Evolutionary conservation across 768 basidiomycete species (phyloP).

Genomic region (Pisolithus albus): DNA sequence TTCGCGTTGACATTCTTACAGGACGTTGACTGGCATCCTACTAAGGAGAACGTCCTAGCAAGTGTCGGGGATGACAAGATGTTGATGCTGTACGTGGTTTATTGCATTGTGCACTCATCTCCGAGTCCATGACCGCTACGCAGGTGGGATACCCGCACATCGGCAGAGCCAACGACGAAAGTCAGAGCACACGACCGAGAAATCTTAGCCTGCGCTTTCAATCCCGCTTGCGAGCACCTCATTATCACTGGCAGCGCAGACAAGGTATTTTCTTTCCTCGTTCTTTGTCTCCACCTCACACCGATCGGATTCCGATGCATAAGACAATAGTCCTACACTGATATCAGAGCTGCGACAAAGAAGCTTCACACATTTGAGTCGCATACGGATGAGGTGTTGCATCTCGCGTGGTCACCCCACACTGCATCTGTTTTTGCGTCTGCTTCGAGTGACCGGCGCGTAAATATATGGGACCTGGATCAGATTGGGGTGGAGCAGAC

Average conservation of each 20-base stretch:
- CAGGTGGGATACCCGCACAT: conserved; percentile 90
- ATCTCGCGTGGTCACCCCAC: conserved; percentile 93
- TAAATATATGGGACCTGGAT: conserved; percentile 92
- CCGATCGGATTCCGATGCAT: background rate
- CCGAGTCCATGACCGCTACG: background rate
- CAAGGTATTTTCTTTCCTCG: conserved; percentile 48
- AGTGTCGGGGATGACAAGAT: conserved; percentile 96
- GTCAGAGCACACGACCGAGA: conserved; percentile 86
- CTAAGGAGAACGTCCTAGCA: conserved; percentile 76
- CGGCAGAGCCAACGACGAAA: conserved; percentile 59
- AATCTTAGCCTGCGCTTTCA: conserved; percentile 88
- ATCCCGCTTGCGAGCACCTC: conserved; percentile 71
- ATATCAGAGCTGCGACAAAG: conserved; percentile 66
- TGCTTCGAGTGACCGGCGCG: conserved; percentile 85
- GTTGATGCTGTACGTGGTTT: conserved; percentile 73
- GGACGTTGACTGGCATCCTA: conserved; percentile 96
- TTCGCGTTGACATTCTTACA: conserved; percentile 24
- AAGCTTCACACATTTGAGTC: conserved; percentile 87
- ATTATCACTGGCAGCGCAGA: conserved; percentile 90
- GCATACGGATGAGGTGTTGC: conserved; percentile 92
- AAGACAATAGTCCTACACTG: conserved; percentile 88
- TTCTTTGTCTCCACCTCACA: background rate
- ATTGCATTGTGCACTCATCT: background rate
- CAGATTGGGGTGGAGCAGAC: conserved; percentile 94
- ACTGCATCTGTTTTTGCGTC: conserved; percentile 90